Evolutionary conservation across 164 flowering plant genomes (phyloP), one percentile per base, ranked within the genome.

Genomic region (Berberis thunbergii): DNA sequence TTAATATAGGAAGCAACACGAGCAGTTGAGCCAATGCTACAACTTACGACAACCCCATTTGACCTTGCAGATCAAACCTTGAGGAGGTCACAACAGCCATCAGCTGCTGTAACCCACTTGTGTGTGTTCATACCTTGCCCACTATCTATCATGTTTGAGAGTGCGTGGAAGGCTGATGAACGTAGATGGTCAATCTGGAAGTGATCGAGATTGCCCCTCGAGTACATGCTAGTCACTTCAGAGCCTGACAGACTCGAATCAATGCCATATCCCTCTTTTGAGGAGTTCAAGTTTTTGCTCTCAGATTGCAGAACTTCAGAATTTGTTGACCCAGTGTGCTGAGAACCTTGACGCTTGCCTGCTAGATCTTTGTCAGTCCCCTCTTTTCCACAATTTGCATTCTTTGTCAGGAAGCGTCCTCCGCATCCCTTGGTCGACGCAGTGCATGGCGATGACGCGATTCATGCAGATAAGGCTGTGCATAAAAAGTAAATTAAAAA

Each of bases 381-480:
- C 8, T 54, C 77, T 41, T 75, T 75, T 64, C 53, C 74, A 41
- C 45, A 64, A 39, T 62, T 64, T 39, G 41, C 8, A 0, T 43
- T 76, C 70, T 85, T 90, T 54, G 83, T 84, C 73, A 90, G 65
- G 76, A 90, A 90, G 50, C 97, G 89, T 26, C 97, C 97, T 3
- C 97, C 97, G 41, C 79, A 76, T 60, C 97, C 69, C 97, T 78
- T 67, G 90, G 86, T 53, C 97, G 83, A 13, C 94, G 84, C 90
- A 84, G 68, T 52, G 97, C 97, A 74, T 91, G 97, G 63, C 79
- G 96, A 74, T 91, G 96, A 54, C 97, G 94, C 12, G 97, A 91
- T 53, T 83, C 81, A 61, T 88, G 96, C 83, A 88, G 76, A 70
- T 83, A 91, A 41, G 94, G 94, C 96, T 87, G 89, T 49, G 11